Evolutionary conservation across 1,139 yeast genomes (phyloP).

Genomic region (Meyerozyma carpophila): DNA sequence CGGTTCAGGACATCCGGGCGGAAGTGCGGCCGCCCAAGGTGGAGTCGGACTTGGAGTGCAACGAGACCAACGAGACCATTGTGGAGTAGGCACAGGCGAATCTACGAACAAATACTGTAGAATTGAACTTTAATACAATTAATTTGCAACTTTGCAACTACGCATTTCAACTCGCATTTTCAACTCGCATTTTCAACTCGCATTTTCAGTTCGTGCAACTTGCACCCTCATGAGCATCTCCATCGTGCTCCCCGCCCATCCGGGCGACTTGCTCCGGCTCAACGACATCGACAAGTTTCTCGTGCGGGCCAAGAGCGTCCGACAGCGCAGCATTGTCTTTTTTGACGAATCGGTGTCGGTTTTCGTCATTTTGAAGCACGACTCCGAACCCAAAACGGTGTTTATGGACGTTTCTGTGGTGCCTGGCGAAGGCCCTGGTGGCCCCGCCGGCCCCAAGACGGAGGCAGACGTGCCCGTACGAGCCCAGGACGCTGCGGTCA

Average conservation of each 20-base stretch:
- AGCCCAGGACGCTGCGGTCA: conserved; percentile 4
- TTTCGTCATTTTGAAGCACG: conserved; percentile 19
- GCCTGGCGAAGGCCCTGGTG: neutral
- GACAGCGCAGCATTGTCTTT: conserved; percentile 18
- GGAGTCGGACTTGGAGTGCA: neutral
- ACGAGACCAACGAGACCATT: neutral
- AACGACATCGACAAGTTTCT: neutral
- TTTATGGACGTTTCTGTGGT: conserved; percentile 4
- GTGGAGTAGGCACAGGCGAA: no score
- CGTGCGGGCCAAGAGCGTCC: neutral
- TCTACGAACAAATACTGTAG: no score
- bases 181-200: no score
- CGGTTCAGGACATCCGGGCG: neutral
- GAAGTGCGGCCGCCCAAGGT: neutral
- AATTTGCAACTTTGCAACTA: neutral
- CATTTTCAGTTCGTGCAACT: neutral
- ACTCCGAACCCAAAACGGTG: conserved; percentile 6
- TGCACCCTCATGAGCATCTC: neutral
- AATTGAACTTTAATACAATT: no score
- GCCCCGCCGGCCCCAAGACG: neutral
- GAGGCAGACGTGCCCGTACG: conserved; percentile 1
- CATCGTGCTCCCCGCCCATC: neutral
- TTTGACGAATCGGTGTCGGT: conserved; percentile 39
- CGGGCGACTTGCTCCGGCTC: neutral
- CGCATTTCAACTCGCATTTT: neutral